Conservation (phyloP, 192 early-diverging fungal species). For the Coemansia sp. region DNA sequence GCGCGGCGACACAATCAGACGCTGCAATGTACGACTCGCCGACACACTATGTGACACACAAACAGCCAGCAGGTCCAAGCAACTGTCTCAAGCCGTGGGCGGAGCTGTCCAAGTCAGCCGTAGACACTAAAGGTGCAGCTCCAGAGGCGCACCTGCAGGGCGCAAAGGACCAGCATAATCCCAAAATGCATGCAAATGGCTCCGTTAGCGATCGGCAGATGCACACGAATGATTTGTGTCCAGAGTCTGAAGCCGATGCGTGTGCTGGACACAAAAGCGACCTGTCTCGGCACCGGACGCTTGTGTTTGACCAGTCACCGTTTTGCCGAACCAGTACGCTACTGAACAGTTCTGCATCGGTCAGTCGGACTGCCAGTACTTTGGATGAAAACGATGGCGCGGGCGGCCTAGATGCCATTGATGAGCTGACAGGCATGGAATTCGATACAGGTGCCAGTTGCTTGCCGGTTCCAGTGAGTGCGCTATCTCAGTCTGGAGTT, state of each 20-base stretch:
- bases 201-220: slow-evolving; percentile 30
- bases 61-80: background rate
- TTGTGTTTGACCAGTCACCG: slow-evolving; percentile 49
- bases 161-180: background rate
- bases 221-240: slow-evolving; percentile 11
- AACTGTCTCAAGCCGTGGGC: background rate
- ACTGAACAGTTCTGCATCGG: background rate
- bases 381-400: slow-evolving; percentile 2
- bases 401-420: background rate
- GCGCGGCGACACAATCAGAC: background rate
- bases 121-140: slow-evolving; percentile 1
- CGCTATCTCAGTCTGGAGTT: background rate
- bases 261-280: slow-evolving; percentile 10
- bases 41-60: slow-evolving; percentile 12
- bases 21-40: slow-evolving; percentile 23
- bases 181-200: slow-evolving; percentile 11
- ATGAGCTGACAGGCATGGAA: background rate
- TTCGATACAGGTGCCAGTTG: background rate
- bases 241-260: background rate
- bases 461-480: slow-evolving; percentile 8
- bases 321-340: slow-evolving; percentile 31
- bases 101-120: background rate
- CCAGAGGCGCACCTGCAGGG: slow-evolving; percentile 9
- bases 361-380: slow-evolving; percentile 11
- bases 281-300: slow-evolving; percentile 36